phyloP scores from a whole-genome alignment of 805 yeast genomes.

The Candida lessepsii region DNA sequence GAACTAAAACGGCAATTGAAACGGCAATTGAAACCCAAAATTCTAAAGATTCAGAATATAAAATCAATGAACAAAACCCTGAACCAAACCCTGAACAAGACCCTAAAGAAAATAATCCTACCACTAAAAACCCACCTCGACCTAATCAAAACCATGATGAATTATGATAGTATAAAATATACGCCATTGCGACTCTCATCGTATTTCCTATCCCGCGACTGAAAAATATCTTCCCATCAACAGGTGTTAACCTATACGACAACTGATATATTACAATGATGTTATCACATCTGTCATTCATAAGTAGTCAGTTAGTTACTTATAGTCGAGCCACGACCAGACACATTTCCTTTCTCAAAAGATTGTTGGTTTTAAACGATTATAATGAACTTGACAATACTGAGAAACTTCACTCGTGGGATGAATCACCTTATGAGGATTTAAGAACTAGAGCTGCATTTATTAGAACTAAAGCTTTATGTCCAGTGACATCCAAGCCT shows the following conservation, averaged over 20 bases:
- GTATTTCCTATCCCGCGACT: background rate
- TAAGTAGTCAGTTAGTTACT: background rate
- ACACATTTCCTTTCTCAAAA: conserved; percentile 38
- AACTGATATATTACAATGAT: no score
- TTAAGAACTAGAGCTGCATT: conserved; percentile 88
- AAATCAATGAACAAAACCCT: no score
- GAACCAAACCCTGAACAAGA: no score
- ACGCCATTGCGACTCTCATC: background rate
- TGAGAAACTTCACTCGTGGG: conserved; percentile 62
- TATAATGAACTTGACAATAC: conserved; percentile 24
- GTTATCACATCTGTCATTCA: background rate
- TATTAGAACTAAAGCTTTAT: conserved; percentile 80
- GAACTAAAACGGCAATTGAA: no score
- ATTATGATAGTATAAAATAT: conserved; percentile 5
- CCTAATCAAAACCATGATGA: conserved; percentile 2
- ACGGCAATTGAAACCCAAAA: no score
- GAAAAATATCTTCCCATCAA: conserved; percentile 1
- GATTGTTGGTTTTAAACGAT: conserved; percentile 35
- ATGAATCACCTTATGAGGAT: conserved; percentile 84
- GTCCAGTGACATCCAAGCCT: conserved; percentile 84
- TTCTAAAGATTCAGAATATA: no score
- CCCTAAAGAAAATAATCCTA: no score
- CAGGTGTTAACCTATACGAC: no score
- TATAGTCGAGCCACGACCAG: conserved; percentile 14
- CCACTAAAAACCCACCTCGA: no score